Evolutionary conservation across 495 filamentous ascomycete genomes (phyloP).

Genomic region (Echria macrotheca): DNA sequence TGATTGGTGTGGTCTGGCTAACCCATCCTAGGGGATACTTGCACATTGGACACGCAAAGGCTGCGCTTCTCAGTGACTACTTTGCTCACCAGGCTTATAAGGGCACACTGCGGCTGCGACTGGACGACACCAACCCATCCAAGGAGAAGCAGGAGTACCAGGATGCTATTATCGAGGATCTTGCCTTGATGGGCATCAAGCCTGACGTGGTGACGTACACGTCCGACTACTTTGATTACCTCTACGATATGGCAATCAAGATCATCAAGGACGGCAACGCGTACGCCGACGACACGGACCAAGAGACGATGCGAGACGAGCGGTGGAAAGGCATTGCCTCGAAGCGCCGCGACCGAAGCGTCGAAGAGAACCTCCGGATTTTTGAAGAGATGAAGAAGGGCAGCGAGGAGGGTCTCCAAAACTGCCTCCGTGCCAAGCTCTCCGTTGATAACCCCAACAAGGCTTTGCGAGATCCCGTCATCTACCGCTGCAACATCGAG

Average conservation of each 20-base stretch:
- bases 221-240: slow-evolving; percentile 84
- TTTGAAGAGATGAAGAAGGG: slow-evolving; percentile 89
- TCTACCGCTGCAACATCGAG: slow-evolving; percentile 83
- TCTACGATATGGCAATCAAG: slow-evolving; percentile 70
- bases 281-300: slow-evolving; percentile 85
- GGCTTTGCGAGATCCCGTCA: slow-evolving; percentile 85
- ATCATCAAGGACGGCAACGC: slow-evolving; percentile 82
- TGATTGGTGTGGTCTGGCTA: too few species aligned
- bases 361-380: slow-evolving; percentile 72
- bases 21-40: slow-evolving; percentile 65
- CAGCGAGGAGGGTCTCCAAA: slow-evolving; percentile 65
- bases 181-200: slow-evolving; percentile 78
- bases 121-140: slow-evolving; percentile 90
- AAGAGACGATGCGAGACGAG: slow-evolving; percentile 78
- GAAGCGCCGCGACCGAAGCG: slow-evolving; percentile 64
- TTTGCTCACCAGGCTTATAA: slow-evolving; percentile 87
- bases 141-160: slow-evolving; percentile 94
- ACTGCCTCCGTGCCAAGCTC: slow-evolving; percentile 88
- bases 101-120: slow-evolving; percentile 74
- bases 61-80: slow-evolving; percentile 87
- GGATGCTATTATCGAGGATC: slow-evolving; percentile 80
- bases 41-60: slow-evolving; percentile 92
- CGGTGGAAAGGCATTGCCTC: slow-evolving; percentile 71
- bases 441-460: slow-evolving; percentile 78
- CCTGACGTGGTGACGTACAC: slow-evolving; percentile 75